Conservation (phyloP, 2,329 filamentous ascomycete genomes). For the Coleophoma crateriformis region DNA sequence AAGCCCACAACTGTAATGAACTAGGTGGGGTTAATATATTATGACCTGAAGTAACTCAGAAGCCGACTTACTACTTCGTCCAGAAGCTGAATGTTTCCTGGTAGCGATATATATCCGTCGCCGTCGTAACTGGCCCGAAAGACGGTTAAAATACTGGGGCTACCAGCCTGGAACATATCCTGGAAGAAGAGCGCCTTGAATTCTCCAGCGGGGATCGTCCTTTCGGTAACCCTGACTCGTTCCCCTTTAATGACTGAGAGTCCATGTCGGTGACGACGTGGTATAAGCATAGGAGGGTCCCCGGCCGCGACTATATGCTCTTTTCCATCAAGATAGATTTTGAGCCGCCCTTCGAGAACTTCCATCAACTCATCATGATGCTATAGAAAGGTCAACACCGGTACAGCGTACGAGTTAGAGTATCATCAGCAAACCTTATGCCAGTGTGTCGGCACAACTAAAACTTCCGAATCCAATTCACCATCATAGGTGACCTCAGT, state of each 20-base stretch:
- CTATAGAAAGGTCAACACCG: background rate
- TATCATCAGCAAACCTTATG: constrained; percentile 1
- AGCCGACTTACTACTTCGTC: constrained; percentile 4
- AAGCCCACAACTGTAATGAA: constrained; percentile 6
- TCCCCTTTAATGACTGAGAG: constrained; percentile 6
- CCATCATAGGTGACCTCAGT: constrained; percentile 6
- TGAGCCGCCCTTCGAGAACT: constrained; percentile 4
- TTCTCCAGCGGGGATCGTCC: constrained; percentile 1
- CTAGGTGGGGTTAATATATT: background rate
- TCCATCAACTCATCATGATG: constrained; percentile 9
- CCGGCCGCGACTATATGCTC: constrained; percentile 3
- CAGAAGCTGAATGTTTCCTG: constrained; percentile 4
- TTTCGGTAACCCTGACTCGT: constrained; percentile 1
- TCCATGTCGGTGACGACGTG: constrained; percentile 4
- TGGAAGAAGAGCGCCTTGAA: constrained; percentile 10
- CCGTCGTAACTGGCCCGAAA: constrained; percentile 7
- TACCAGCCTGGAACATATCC: constrained; percentile 6
- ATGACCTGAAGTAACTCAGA: background rate
- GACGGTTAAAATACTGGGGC: constrained; percentile 1
- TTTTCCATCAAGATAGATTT: constrained; percentile 7
- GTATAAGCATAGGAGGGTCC: constrained; percentile 4
- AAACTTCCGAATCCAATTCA: constrained; percentile 2
- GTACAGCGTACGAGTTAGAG: too few relatives aligned
- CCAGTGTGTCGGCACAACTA: constrained; percentile 6
- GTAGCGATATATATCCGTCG: constrained; percentile 5